Evolutionary conservation across 169 alveolate species (phyloP).

Genomic region (Toxoplasma gondii): DNA sequence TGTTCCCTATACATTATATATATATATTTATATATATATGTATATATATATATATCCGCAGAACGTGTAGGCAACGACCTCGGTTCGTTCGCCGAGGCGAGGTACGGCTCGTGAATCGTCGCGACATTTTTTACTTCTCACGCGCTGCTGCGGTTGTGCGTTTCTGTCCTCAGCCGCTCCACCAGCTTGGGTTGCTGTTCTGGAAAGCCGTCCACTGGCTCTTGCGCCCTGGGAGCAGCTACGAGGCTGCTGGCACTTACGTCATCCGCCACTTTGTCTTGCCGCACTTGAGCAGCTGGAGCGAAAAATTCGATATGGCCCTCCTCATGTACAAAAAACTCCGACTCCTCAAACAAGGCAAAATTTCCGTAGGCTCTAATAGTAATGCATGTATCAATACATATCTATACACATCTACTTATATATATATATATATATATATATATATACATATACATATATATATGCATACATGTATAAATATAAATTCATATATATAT

Average conservation of each 20-base stretch:
- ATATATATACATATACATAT: not conserved
- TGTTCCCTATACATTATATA: too few species aligned
- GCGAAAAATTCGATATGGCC: constrained; percentile 94
- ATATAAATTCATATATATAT: not conserved
- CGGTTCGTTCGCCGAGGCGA: too few species aligned
- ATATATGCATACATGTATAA: not conserved
- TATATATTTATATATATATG: too few species aligned
- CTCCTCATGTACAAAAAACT: constrained; percentile 95
- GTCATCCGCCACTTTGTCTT: constrained; percentile 92
- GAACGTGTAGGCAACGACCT: too few species aligned
- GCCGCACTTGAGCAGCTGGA: constrained; percentile 91
- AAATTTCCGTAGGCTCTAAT: constrained; percentile 71
- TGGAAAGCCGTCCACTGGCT: constrained; percentile 83
- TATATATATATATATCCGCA: too few species aligned
- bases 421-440: not conserved
- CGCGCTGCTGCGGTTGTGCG: not conserved
- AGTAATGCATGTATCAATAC: not conserved
- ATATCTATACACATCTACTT: not conserved
- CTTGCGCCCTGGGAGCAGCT: constrained; percentile 88
- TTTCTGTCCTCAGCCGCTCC: constrained; percentile 73
- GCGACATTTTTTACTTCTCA: too few species aligned
- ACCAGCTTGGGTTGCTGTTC: constrained; percentile 81
- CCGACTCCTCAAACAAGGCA: constrained; percentile 90
- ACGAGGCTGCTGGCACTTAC: constrained; percentile 94
- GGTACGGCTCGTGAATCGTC: too few species aligned